Evolutionary conservation across 306 rosid species (phyloP), one percentile per base, ranked within the genome.

Genomic region (Dalbergia cultrata): DNA sequence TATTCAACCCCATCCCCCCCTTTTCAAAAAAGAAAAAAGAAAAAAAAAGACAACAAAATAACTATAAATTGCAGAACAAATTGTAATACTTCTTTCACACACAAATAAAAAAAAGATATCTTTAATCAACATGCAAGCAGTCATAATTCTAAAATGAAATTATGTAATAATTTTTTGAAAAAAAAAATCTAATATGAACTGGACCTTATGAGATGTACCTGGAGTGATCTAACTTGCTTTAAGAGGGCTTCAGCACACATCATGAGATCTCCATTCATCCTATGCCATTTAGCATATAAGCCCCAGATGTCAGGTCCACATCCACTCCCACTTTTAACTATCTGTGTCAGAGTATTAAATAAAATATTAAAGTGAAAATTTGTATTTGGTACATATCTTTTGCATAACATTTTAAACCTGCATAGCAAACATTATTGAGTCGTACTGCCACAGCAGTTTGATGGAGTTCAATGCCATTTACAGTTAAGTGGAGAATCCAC

Each of bases 211-310:
- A 80, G 66, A 69, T 67, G 73, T 87, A 92, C 99, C 99, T 93
- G 98, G 83, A 91, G 94, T 82, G 98, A 91, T 85, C 99, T 87
- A 81, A 93, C 98, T 91, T 95, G 96, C 90, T 90, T 95, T 75
- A 95, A 81, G 52, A 93, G 93, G 50, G 99, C 97, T 86, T 93
- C 99, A 56, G 93, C 88, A 82, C 98, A 93, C 99, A 93, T 95
- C 62, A 84, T 47, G 50, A 88, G 85, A 83, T 95, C 97, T 76
- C 96, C 98, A 77, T 93, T 93, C 68, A 91, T 80, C 87, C 79
- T 91, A 83, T 95, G 99, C 97, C 99, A 95, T 85, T 95, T 84
- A 70, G 99, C 97, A 85, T 91, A 95, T 66, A 91, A 84, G 78
- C 94, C 94, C 98, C 98, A 95, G 74, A 90, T 76, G 60, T 90